Percentiles rank a stretch among this genome's conserved stretches.
Evolutionary conservation across 2,329 filamentous ascomycete genomes (phyloP).

Genomic region (Alternaria dauci): DNA sequence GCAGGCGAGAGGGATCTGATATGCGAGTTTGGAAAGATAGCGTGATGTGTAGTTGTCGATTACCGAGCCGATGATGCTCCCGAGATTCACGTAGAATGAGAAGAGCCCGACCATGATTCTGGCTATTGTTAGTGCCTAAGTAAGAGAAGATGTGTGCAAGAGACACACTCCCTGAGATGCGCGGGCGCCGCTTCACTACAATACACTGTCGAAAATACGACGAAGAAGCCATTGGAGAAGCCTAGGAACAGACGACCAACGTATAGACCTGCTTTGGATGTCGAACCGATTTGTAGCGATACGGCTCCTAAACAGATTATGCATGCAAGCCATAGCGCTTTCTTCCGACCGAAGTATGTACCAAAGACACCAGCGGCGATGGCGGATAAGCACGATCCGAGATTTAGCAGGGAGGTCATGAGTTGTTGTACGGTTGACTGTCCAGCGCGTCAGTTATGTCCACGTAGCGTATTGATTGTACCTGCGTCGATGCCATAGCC

Average conservation of each 20-base stretch:
- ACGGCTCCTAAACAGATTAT: conserved; percentile 54
- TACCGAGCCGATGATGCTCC: conserved; percentile 56
- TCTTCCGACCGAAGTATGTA: conserved; percentile 57
- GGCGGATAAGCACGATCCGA: conserved; percentile 61
- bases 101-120: conserved; percentile 57
- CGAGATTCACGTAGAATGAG: conserved; percentile 60
- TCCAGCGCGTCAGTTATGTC: neutral
- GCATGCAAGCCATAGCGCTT: conserved; percentile 60
- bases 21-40: conserved; percentile 34
- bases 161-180: conserved; percentile 40
- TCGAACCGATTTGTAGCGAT: conserved; percentile 32
- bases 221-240: conserved; percentile 55
- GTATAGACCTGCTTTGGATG: conserved; percentile 44
- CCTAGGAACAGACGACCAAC: conserved; percentile 54
- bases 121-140: conserved; percentile 40
- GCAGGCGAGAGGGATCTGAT: conserved; percentile 59
- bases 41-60: conserved; percentile 42
- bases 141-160: neutral
- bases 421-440: conserved; percentile 62
- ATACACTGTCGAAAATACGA: conserved; percentile 63
- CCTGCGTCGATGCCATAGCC: conserved; percentile 56
- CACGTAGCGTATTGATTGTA: neutral
- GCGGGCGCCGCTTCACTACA: conserved; percentile 54
- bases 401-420: conserved; percentile 61
- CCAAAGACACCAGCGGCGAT: conserved; percentile 59